Conservation (phyloP, 495 filamentous ascomycete species). For the Neurospora sp. region DNA sequence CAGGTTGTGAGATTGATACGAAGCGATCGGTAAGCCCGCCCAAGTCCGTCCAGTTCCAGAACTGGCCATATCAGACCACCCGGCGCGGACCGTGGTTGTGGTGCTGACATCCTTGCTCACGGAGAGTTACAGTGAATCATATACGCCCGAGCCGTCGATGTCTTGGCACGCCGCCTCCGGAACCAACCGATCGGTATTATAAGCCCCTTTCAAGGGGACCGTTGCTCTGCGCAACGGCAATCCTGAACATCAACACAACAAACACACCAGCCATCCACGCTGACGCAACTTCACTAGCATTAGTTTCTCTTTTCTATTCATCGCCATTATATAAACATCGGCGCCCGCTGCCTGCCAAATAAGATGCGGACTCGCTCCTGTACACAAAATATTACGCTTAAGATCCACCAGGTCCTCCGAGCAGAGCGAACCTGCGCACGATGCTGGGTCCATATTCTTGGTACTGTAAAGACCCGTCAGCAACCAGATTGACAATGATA, state of each 20-base stretch:
- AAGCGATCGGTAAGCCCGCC: not conserved
- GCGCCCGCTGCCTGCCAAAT: slow-evolving; percentile 7
- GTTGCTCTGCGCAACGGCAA: not conserved
- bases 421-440: slow-evolving; percentile 85
- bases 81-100: not conserved
- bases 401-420: slow-evolving; percentile 78
- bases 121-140: not conserved
- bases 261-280: not conserved
- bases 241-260: not conserved
- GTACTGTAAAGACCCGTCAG: slow-evolving; percentile 43
- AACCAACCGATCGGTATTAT: not conserved
- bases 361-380: slow-evolving; percentile 7
- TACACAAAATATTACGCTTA: slow-evolving; percentile 17
- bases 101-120: not conserved
- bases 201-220: not conserved
- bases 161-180: not conserved
- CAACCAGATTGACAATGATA: not conserved
- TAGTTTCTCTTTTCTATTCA: slow-evolving; percentile 2
- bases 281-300: not conserved
- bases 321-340: slow-evolving; percentile 4
- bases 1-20: not conserved
- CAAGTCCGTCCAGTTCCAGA: not conserved
- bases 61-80: not conserved
- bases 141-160: not conserved
- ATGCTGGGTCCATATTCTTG: slow-evolving; percentile 93